Conservation (phyloP, 768 basidiomycete genomes). For the Crucibulum laeve region DNA sequence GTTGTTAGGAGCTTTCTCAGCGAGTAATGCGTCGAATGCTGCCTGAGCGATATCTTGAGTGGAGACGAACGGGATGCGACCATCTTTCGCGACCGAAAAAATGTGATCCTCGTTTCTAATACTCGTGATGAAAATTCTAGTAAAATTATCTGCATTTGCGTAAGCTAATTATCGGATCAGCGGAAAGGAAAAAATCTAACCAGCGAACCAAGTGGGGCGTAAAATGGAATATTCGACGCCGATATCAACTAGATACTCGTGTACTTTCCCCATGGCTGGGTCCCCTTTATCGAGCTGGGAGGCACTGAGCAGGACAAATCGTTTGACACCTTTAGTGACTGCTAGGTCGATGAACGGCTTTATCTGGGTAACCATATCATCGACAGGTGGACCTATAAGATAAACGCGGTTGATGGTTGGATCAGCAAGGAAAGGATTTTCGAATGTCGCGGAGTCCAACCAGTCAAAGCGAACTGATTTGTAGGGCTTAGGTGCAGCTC, state of each 20-base stretch:
- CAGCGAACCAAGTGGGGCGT: slow-evolving; percentile 33
- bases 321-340: slow-evolving; percentile 24
- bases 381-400: slow-evolving; percentile 19
- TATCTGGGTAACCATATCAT: slow-evolving; percentile 6
- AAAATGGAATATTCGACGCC: slow-evolving; percentile 28
- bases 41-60: slow-evolving; percentile 28
- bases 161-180: not conserved
- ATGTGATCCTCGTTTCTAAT: slow-evolving; percentile 22
- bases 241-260: slow-evolving; percentile 26
- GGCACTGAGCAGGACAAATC: slow-evolving; percentile 26
- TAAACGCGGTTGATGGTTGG: slow-evolving; percentile 24
- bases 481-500: slow-evolving; percentile 17
- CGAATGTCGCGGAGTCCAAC: slow-evolving; percentile 25
- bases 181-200: slow-evolving; percentile 11
- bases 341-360: slow-evolving; percentile 25
- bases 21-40: slow-evolving; percentile 22
- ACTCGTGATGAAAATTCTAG: slow-evolving; percentile 8
- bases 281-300: slow-evolving; percentile 17
- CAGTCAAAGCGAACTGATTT: slow-evolving; percentile 29
- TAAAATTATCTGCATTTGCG: slow-evolving; percentile 24
- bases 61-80: slow-evolving; percentile 22
- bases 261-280: slow-evolving; percentile 21
- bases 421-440: slow-evolving; percentile 23
- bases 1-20: slow-evolving; percentile 16
- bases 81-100: slow-evolving; percentile 20